These are phyloP conservation scores for Kuraishia hungarica DNA, from an alignment of 805 yeast genomes.

Conservation along the genomic window DNA sequence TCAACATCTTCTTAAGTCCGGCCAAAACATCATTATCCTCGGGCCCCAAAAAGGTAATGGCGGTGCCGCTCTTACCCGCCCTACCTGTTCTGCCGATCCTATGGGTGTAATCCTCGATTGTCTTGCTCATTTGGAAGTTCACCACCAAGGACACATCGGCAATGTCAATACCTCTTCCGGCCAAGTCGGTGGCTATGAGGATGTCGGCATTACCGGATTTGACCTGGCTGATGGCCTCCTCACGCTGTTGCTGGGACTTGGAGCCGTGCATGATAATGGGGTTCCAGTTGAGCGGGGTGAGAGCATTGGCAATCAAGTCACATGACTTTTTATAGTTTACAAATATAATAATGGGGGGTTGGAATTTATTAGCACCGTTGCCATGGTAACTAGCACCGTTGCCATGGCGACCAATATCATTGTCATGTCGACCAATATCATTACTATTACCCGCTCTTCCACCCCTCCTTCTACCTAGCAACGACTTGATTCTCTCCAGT, in stretches of 20 bases:
- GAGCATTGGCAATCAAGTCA: slow-evolving; percentile 50
- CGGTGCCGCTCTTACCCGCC: slow-evolving; percentile 76
- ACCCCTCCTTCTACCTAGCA: slow-evolving; percentile 17
- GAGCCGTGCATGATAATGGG: slow-evolving; percentile 78
- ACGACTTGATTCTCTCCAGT: slow-evolving; percentile 29
- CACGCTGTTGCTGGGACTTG: slow-evolving; percentile 79
- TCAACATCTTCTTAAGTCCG: slow-evolving; percentile 41
- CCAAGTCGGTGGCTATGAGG: slow-evolving; percentile 88
- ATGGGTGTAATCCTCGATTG: slow-evolving; percentile 80
- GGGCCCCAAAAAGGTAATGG: slow-evolving; percentile 62
- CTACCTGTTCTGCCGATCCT: slow-evolving; percentile 96
- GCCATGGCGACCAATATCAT: not conserved
- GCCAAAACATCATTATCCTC: slow-evolving; percentile 44
- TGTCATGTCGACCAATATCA: not conserved
- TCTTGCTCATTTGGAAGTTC: slow-evolving; percentile 76
- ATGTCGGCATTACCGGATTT: slow-evolving; percentile 47
- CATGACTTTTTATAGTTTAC: slow-evolving; percentile 71
- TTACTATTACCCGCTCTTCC: too few species aligned
- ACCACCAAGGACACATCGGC: slow-evolving; percentile 77
- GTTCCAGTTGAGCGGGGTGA: slow-evolving; percentile 35
- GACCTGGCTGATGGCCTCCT: slow-evolving; percentile 57
- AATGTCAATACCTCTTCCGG: slow-evolving; percentile 94
- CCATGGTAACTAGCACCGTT: not conserved
- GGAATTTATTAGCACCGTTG: slow-evolving; percentile 14
- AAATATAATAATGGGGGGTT: slow-evolving; percentile 68